phyloP scores from a whole-genome alignment of 176 grass and related monocot genomes.

The Raddia distichophylla region DNA sequence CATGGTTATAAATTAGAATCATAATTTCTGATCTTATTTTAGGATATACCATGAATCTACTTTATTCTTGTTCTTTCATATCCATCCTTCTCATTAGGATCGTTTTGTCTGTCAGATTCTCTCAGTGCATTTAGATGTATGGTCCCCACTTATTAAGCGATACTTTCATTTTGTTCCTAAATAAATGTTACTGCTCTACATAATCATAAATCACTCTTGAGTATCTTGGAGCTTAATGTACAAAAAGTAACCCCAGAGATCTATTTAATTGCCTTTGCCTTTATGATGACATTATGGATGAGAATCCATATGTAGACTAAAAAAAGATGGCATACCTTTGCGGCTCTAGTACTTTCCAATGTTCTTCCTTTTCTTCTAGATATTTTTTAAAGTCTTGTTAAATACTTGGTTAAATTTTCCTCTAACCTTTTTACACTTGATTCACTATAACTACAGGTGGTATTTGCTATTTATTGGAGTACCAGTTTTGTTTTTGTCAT shows the following conservation, averaged over 20 bases:
- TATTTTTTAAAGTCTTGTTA: not conserved
- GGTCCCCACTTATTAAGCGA: conserved; percentile 15
- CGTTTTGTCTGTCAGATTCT: conserved; percentile 5
- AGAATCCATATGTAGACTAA: conserved; percentile 1
- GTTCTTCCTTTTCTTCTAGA: conserved; percentile 15
- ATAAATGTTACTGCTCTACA: conserved; percentile 5
- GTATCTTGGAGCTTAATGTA: conserved; percentile 1
- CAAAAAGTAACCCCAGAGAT: not conserved
- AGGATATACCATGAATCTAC: conserved; percentile 12
- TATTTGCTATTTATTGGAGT: not conserved
- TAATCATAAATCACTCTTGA: not conserved
- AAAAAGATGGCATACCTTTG: conserved; percentile 12
- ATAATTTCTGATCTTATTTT: not conserved
- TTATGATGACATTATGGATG: conserved; percentile 27
- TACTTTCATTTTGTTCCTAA: not conserved
- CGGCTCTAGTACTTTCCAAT: conserved; percentile 3
- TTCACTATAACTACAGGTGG: not conserved
- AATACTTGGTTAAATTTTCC: conserved; percentile 13
- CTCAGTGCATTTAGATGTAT: not conserved
- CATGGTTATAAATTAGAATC: too few relatives aligned
- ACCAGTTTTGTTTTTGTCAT: not conserved
- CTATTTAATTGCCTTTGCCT: not conserved
- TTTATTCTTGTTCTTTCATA: conserved; percentile 22
- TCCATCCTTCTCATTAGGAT: not conserved
- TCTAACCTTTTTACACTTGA: not conserved